phyloP scores from a whole-genome alignment of 352 stramenopile genomes.

The Pythium sp. region DNA sequence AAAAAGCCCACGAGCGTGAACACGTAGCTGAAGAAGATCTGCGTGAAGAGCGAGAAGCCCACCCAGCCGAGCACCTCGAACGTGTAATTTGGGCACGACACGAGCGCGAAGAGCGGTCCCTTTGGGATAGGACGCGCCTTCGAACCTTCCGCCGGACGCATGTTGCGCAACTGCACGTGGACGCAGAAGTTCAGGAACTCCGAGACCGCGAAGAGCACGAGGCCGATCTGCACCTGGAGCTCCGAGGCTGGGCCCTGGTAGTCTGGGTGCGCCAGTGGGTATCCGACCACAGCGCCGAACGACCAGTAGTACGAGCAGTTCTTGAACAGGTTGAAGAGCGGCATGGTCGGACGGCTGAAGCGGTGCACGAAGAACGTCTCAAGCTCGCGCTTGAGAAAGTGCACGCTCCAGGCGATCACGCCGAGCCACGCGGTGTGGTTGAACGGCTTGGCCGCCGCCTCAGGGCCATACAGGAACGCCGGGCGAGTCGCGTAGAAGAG shows the following conservation, averaged over 20 bases:
- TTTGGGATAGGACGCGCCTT: constrained; percentile 69
- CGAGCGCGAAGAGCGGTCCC: constrained; percentile 74
- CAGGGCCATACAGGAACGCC: constrained; percentile 66
- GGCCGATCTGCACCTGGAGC: constrained; percentile 50
- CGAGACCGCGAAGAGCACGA: constrained; percentile 62
- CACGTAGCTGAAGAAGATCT: constrained; percentile 78
- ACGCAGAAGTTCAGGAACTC: constrained; percentile 85
- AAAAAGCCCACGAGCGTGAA: constrained; percentile 85
- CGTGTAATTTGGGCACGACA: constrained; percentile 91
- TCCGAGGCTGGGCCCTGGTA: constrained; percentile 53
- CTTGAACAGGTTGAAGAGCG: constrained; percentile 87
- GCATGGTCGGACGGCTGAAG: constrained; percentile 87
- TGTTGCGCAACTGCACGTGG: constrained; percentile 81
- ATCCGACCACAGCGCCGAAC: constrained; percentile 81
- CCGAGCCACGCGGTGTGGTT: constrained; percentile 50
- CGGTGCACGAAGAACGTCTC: constrained; percentile 90
- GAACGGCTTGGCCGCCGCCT: constrained; percentile 34
- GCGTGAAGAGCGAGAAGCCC: constrained; percentile 86
- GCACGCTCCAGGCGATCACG: constrained; percentile 62
- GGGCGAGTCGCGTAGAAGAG: constrained; percentile 70
- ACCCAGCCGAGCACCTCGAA: constrained; percentile 89
- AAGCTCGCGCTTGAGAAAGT: constrained; percentile 87
- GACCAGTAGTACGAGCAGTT: constrained; percentile 90
- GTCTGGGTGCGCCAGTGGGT: constrained; percentile 75
- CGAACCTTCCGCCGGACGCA: constrained; percentile 74